Conservation (phyloP, 2,329 filamentous ascomycete genomes). For the Alternaria longipes region DNA sequence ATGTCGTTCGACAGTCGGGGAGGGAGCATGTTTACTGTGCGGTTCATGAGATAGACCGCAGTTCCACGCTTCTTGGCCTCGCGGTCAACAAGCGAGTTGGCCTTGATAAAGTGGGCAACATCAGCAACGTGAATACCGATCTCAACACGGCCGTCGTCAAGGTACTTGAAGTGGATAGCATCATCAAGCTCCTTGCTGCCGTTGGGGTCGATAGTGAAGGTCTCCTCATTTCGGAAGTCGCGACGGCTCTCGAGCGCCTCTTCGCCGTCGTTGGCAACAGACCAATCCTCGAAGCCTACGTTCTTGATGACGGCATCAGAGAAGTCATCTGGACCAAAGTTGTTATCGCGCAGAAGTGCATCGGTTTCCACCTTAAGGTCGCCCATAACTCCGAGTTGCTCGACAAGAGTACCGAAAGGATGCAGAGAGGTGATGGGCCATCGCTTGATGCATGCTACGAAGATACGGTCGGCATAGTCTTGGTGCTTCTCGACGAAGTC, state of each 20-base stretch:
- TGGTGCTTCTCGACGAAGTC: slow-evolving; percentile 99
- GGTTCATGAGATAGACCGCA: slow-evolving; percentile 92
- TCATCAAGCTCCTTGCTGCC: slow-evolving; percentile 89
- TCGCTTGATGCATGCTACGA: slow-evolving; percentile 98
- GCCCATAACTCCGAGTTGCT: slow-evolving; percentile 96
- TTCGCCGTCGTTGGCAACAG: slow-evolving; percentile 83
- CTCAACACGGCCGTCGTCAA: slow-evolving; percentile 85
- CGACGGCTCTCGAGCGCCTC: slow-evolving; percentile 76
- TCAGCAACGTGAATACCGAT: slow-evolving; percentile 96
- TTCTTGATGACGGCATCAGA: slow-evolving; percentile 95
- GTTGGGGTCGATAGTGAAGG: slow-evolving; percentile 92
- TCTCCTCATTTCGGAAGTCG: slow-evolving; percentile 87
- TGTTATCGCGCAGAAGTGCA: slow-evolving; percentile 95
- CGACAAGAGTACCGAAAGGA: slow-evolving; percentile 95
- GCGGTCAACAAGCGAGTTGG: slow-evolving; percentile 92
- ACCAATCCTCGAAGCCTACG: slow-evolving; percentile 92
- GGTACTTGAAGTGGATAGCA: slow-evolving; percentile 88
- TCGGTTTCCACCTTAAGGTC: slow-evolving; percentile 98
- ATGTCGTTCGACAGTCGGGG: slow-evolving; percentile 85
- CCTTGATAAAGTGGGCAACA: slow-evolving; percentile 95
- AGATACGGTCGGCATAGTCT: slow-evolving; percentile 96
- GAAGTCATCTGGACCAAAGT: slow-evolving; percentile 97
- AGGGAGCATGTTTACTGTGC: slow-evolving; percentile 86
- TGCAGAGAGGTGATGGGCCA: slow-evolving; percentile 99
- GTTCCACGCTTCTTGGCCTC: slow-evolving; percentile 98